phyloP scores from a whole-genome alignment of 805 yeast species.

The Saturnispora quitensis region DNA sequence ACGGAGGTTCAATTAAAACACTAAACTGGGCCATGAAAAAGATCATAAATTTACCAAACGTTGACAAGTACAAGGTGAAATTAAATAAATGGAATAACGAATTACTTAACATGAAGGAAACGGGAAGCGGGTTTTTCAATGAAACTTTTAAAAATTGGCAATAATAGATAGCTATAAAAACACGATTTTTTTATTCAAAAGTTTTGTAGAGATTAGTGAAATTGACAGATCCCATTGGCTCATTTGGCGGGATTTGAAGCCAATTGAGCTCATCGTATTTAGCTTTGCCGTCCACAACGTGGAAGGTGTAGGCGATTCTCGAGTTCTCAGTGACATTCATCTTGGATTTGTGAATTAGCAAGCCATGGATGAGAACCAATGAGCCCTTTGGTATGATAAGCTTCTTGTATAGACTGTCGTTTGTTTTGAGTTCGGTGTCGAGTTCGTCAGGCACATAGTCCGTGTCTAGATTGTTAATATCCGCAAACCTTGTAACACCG shows the following conservation, averaged over 20 bases:
- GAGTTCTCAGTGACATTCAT: conserved; percentile 45
- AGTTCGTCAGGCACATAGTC: conserved; percentile 19
- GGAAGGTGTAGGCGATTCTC: conserved; percentile 73
- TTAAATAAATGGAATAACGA: conserved; percentile 17
- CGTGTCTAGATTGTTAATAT: conserved; percentile 15
- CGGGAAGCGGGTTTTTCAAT: conserved; percentile 21
- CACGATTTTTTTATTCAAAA: background rate
- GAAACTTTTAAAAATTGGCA: conserved; percentile 6
- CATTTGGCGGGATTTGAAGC: conserved; percentile 64
- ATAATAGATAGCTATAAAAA: background rate
- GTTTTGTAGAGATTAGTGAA: conserved; percentile 40
- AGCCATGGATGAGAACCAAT: conserved; percentile 59
- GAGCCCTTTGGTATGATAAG: conserved; percentile 67
- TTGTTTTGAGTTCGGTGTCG: conserved; percentile 20
- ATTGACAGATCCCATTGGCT: conserved; percentile 43
- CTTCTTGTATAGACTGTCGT: conserved; percentile 35
- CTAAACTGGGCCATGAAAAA: conserved; percentile 23
- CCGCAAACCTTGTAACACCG: conserved; percentile 50
- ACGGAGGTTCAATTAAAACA: conserved; percentile 16
- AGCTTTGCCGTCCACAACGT: conserved; percentile 59
- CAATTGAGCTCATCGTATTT: conserved; percentile 60
- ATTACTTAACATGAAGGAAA: conserved; percentile 17
- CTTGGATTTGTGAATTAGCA: conserved; percentile 65
- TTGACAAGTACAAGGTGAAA: conserved; percentile 7
- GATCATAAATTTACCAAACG: conserved; percentile 11